Evolutionary conservation across 768 basidiomycete species (phyloP), one percentile per base, ranked within the genome.

Genomic region (Boletus fagicola): DNA sequence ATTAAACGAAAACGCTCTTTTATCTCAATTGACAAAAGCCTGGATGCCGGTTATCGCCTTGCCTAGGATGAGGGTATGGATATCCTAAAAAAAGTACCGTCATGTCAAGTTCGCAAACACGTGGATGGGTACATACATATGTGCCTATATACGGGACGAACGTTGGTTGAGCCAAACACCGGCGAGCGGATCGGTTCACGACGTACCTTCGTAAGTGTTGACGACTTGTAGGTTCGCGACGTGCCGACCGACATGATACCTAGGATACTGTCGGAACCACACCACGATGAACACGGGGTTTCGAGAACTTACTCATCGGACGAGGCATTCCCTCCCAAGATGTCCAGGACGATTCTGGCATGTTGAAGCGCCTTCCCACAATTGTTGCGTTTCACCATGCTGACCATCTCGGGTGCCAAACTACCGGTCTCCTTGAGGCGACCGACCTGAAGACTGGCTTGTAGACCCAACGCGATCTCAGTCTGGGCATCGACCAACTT

Each of bases 211-310:
- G 68, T 97, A 97, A 0, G 94, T 98, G 64, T 94, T 94, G 9
- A 93, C 87, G n/a, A 98, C 89, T 68, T 98, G 95, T 58, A 97
- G 70, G 72, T 98, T 98, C 0, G 90, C 90, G 10, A 92, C 94
- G 75, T 98, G 95, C 35, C 96, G 77, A n/a, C 92, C 92, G 53
- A 98, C 86, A 68, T 94, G 92, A 68, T 94, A 97, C 71, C 92
- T 94, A 58, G 20, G 1, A 42, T 18, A 39, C 16, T 1, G 22
- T 51, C 18, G 1, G 28, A 30, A 47, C 24, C 7, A 5, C 6
- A 30, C 18, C 30, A 20, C 44, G 2, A 22, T 16, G 20, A 51
- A 13, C 20, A 16, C 30, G 10, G 3, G 20, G 15, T 16, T 12
- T 1, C 2, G 20, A 20, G 1, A 35, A 66, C 87, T 66, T 63